phyloP scores from a whole-genome alignment of 148 eudicot genomes.

The Rhododendron molle region DNA sequence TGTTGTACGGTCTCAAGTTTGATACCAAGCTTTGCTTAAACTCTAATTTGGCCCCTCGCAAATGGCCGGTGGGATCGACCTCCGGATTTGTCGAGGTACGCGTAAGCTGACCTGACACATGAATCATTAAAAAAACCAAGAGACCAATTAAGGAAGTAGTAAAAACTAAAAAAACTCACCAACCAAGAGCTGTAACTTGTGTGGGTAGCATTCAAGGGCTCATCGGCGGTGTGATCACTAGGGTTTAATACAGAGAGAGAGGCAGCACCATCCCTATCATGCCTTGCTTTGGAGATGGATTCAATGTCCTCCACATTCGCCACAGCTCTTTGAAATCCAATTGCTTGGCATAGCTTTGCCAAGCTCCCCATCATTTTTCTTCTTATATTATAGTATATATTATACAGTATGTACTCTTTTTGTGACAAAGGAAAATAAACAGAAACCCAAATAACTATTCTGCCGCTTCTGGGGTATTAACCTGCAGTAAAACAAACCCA shows the following conservation, averaged over 20 bases:
- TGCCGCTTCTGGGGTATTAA: not conserved
- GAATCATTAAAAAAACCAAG: not conserved
- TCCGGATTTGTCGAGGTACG: not conserved
- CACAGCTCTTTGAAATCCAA: slow-evolving; percentile 22
- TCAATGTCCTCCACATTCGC: slow-evolving; percentile 1
- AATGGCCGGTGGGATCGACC: not conserved
- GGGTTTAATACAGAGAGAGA: not conserved
- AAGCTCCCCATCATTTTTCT: slow-evolving; percentile 28
- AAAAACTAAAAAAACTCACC: slow-evolving; percentile 7
- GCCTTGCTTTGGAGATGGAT: slow-evolving; percentile 19
- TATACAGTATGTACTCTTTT: not conserved
- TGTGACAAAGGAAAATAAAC: not conserved
- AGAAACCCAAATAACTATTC: not conserved
- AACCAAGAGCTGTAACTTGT: slow-evolving; percentile 21
- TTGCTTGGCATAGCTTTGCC: slow-evolving; percentile 24
- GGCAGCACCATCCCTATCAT: slow-evolving; percentile 15
- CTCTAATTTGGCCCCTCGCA: not conserved
- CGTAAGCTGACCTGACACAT: not conserved
- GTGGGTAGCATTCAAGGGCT: not conserved
- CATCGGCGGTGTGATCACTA: not conserved
- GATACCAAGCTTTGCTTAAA: not conserved
- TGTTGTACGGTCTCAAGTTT: not conserved
- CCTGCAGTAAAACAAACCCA: not conserved
- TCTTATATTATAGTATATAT: too few species aligned
- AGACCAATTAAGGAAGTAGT: not conserved